A percentile compares a stretch with the other conserved stretches of the same genome.
phyloP scores from a whole-genome alignment of 352 stramenopile species.

The Hyaloperonospora arabidopsidis region DNA sequence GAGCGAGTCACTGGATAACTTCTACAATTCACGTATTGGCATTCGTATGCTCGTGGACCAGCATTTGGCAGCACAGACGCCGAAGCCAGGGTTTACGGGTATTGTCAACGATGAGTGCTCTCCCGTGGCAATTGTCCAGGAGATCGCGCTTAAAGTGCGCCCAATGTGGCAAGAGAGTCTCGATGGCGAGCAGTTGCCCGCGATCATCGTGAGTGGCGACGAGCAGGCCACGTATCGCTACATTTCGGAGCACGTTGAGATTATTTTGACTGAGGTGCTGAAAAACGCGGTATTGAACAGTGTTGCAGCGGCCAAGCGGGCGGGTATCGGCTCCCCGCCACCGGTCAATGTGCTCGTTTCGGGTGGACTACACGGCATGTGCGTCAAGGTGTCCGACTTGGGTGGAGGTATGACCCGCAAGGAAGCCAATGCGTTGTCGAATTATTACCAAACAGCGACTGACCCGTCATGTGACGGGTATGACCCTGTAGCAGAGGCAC shows the following conservation, averaged over 20 bases:
- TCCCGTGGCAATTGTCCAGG: conserved; percentile 52
- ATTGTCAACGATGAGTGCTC: conserved; percentile 63
- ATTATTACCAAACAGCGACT: conserved; percentile 43
- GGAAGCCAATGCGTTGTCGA: conserved; percentile 59
- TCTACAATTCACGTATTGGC: conserved; percentile 80
- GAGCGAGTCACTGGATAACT: conserved; percentile 60
- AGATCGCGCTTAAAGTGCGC: conserved; percentile 45
- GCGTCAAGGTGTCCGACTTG: conserved; percentile 75
- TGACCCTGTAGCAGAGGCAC: conserved; percentile 57
- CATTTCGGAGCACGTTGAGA: conserved; percentile 75
- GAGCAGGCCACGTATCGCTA: conserved; percentile 60
- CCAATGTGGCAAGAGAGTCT: conserved; percentile 54
- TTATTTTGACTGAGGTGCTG: conserved; percentile 73
- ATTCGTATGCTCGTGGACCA: conserved; percentile 82
- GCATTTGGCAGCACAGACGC: conserved; percentile 58
- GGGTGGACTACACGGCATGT: conserved; percentile 59
- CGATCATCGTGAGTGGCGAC: conserved; percentile 52
- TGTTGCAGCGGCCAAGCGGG: conserved; percentile 28
- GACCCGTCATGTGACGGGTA: conserved; percentile 29
- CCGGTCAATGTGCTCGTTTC: conserved; percentile 56
- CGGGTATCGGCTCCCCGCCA: conserved; percentile 25
- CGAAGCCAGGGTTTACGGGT: conserved; percentile 43
- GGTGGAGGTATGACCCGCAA: conserved; percentile 68
- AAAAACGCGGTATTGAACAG: conserved; percentile 80
- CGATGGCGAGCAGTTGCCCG: conserved; percentile 36